These are phyloP conservation scores for Xylaria sp. DNA, from an alignment of 2,329 filamentous ascomycete genomes.

Conservation along the genomic window DNA sequence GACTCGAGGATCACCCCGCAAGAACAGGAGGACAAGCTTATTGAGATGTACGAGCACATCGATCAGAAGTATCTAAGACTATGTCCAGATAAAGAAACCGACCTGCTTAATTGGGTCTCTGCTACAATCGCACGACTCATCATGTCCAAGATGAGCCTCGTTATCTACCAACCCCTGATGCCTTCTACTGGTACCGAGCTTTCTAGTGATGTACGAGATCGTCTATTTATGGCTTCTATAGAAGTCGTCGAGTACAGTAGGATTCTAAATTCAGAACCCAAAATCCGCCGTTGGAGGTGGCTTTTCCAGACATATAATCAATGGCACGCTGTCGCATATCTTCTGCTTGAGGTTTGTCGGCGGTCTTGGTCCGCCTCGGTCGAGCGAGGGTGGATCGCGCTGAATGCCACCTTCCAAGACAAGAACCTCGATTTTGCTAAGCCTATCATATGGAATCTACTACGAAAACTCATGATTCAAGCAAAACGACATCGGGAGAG, in stretches of 20 bases:
- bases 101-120: constrained; percentile 62
- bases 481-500: constrained; percentile 62
- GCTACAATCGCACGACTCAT: constrained; percentile 61
- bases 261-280: constrained; percentile 61
- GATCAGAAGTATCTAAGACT: constrained; percentile 64
- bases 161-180: constrained; percentile 65
- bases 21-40: constrained; percentile 58
- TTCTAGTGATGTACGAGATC: constrained; percentile 54
- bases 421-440: constrained; percentile 57
- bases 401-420: constrained; percentile 53
- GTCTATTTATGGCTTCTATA: constrained; percentile 61
- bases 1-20: constrained; percentile 52
- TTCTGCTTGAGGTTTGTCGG: constrained; percentile 62
- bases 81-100: constrained; percentile 57
- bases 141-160: constrained; percentile 64
- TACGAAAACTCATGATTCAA: constrained; percentile 64
- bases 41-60: constrained; percentile 59
- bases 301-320: constrained; percentile 68
- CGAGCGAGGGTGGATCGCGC: constrained; percentile 61
- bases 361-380: constrained; percentile 61
- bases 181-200: constrained; percentile 51
- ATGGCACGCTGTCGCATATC: constrained; percentile 68
- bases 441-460: constrained; percentile 63
- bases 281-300: constrained; percentile 65
- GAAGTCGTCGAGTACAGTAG: constrained; percentile 67